phyloP scores from a whole-genome alignment of 2,329 filamentous ascomycete species.

The Calonectria montana region DNA sequence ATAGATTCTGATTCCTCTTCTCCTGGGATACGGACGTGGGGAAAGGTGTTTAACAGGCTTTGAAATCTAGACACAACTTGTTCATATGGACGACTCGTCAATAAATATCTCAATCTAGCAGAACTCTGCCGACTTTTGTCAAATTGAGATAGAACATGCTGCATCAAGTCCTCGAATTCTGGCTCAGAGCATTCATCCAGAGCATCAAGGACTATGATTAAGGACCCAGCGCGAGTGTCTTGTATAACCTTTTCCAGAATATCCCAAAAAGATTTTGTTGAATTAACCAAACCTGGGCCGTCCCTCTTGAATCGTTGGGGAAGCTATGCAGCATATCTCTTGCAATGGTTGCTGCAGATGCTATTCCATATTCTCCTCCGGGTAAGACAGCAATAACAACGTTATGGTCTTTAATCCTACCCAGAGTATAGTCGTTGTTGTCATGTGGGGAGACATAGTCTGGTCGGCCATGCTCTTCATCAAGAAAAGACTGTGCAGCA shows the following conservation, averaged over 20 bases:
- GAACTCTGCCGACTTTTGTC: not conserved
- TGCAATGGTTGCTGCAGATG: constrained; percentile 37
- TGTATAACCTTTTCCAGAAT: constrained; percentile 43
- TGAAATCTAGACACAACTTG: constrained; percentile 42
- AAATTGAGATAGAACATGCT: not conserved
- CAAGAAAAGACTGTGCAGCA: not conserved
- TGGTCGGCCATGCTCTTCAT: not conserved
- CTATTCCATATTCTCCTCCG: constrained; percentile 23
- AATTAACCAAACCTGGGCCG: constrained; percentile 39
- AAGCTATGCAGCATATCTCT: constrained; percentile 37
- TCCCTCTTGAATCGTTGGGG: constrained; percentile 32
- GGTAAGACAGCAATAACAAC: constrained; percentile 30
- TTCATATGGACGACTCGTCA: constrained; percentile 51
- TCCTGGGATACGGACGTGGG: constrained; percentile 48
- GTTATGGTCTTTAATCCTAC: constrained; percentile 29
- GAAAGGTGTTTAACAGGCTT: constrained; percentile 32
- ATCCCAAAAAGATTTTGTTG: constrained; percentile 45
- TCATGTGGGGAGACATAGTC: constrained; percentile 5
- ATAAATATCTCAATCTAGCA: constrained; percentile 46
- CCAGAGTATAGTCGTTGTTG: constrained; percentile 28
- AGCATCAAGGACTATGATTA: constrained; percentile 53
- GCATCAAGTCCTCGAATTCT: constrained; percentile 38
- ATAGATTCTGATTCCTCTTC: constrained; percentile 51
- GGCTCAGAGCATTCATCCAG: constrained; percentile 50
- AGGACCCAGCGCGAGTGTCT: constrained; percentile 30